These are phyloP conservation scores for Aleurites moluccanus DNA, from an alignment of 441 rosid species.

Conservation along the genomic window DNA sequence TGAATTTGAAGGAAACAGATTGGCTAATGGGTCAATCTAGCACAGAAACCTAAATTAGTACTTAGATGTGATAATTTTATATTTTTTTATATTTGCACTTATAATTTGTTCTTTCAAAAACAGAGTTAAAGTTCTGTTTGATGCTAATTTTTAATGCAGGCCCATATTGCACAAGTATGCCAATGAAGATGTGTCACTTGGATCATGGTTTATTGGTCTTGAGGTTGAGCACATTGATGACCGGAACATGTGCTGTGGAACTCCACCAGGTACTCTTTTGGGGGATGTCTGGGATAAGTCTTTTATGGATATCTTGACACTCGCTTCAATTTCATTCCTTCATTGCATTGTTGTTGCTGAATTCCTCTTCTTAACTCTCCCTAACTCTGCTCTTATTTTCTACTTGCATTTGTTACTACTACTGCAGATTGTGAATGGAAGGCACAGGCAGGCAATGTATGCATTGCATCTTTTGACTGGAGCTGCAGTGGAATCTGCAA, in stretches of 20 bases:
- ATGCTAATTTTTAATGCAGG: constrained; percentile 43
- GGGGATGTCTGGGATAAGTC: neutral
- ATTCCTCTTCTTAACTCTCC: neutral
- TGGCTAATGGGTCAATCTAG: neutral
- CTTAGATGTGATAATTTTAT: neutral
- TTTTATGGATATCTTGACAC: neutral
- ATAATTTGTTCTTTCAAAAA: constrained; percentile 1
- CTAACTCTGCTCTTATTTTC: neutral
- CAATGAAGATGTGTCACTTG: constrained; percentile 91
- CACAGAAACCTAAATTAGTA: neutral
- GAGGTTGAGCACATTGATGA: constrained; percentile 95
- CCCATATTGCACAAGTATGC: constrained; percentile 85
- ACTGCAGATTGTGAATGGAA: constrained; percentile 91
- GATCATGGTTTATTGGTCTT: constrained; percentile 92
- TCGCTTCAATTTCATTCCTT: neutral
- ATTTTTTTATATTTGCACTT: constrained; percentile 8
- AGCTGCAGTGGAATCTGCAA: constrained; percentile 98
- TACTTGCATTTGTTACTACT: neutral
- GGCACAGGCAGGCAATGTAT: constrained; percentile 86
- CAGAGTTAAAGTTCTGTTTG: constrained; percentile 16
- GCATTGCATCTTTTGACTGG: constrained; percentile 96
- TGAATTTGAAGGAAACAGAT: neutral
- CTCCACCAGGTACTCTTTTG: constrained; percentile 74
- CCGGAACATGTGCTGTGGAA: constrained; percentile 82
- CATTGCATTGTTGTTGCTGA: neutral